Percentiles rank a stretch among this genome's conserved stretches.
phyloP scores from a whole-genome alignment of 495 filamentous ascomycete genomes.

The Penicillium canescens region DNA sequence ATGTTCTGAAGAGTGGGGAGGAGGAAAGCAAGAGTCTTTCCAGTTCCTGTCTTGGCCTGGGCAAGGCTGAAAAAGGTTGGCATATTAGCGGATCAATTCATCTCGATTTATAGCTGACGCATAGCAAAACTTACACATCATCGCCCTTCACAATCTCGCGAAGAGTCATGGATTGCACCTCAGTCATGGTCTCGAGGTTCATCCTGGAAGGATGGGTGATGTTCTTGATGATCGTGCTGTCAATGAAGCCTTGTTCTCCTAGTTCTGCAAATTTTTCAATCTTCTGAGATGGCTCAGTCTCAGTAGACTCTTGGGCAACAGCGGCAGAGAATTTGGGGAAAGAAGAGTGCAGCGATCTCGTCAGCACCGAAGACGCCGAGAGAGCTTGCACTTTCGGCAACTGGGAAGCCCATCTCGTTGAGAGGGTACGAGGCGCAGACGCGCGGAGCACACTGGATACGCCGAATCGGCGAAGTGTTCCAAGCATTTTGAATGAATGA shows the following conservation, averaged over 20 bases:
- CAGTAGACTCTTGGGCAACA: conserved; percentile 17
- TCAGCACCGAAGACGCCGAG: conserved; percentile 17
- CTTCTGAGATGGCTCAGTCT: conserved; percentile 16
- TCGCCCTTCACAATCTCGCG: conserved; percentile 70
- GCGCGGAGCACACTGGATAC: conserved; percentile 39
- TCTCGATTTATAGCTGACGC: neutral
- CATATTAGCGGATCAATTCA: neutral
- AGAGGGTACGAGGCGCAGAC: conserved; percentile 30
- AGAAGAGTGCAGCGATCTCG: conserved; percentile 34
- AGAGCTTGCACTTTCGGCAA: conserved; percentile 32
- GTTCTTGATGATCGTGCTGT: conserved; percentile 62
- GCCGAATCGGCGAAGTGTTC: conserved; percentile 43
- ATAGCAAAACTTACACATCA: conserved; percentile 66
- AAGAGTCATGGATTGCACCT: conserved; percentile 87
- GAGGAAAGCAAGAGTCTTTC: conserved; percentile 85
- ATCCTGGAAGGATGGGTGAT: conserved; percentile 64
- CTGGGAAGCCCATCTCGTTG: conserved; percentile 28
- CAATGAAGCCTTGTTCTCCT: conserved; percentile 57
- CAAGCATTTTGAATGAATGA: conserved; percentile 35
- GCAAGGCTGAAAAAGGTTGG: conserved; percentile 63
- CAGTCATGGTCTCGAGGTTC: conserved; percentile 82
- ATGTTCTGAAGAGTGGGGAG: conserved; percentile 75
- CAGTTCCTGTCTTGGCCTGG: conserved; percentile 85
- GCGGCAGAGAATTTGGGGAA: conserved; percentile 29
- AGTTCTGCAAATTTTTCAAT: conserved; percentile 72